phyloP scores from a whole-genome alignment of 2,329 filamentous ascomycete genomes.

The Diplodia mutila region DNA sequence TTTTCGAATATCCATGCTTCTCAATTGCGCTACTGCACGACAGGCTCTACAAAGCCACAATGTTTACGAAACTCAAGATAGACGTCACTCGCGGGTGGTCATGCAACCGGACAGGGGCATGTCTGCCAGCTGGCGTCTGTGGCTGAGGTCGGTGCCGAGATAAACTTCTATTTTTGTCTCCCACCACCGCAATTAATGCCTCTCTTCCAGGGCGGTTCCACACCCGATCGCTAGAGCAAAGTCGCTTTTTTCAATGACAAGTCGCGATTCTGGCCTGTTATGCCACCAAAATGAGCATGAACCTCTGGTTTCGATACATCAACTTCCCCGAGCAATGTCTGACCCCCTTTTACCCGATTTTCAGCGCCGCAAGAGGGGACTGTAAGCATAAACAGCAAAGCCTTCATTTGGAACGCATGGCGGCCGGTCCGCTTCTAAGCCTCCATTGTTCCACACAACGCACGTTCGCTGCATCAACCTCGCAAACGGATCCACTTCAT shows the following conservation, averaged over 20 bases:
- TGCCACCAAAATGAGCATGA: too few relatives aligned
- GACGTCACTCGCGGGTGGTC: not conserved
- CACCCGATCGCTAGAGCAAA: too few relatives aligned
- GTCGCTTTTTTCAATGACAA: too few relatives aligned
- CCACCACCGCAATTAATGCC: not conserved
- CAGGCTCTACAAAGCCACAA: not conserved
- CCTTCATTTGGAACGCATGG: not conserved
- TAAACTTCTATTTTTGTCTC: not conserved
- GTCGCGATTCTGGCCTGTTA: too few relatives aligned
- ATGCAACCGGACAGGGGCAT: not conserved
- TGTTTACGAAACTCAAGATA: not conserved
- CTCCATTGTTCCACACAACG: not conserved
- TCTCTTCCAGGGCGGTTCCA: too few relatives aligned
- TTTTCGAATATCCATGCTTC: not conserved
- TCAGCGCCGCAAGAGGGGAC: too few relatives aligned
- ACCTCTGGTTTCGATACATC: too few relatives aligned
- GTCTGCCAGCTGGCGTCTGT: not conserved
- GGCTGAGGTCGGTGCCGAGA: not conserved
- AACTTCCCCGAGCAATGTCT: too few relatives aligned
- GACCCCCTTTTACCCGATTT: too few relatives aligned
- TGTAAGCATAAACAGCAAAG: not conserved
- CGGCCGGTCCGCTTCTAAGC: not conserved
- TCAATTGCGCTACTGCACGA: not conserved
- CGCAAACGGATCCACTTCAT: not conserved
- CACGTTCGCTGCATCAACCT: not conserved